Base-by-base conservation (phyloP, 805 yeast genomes). In the Crinitomyces ghanaensis region DNA sequence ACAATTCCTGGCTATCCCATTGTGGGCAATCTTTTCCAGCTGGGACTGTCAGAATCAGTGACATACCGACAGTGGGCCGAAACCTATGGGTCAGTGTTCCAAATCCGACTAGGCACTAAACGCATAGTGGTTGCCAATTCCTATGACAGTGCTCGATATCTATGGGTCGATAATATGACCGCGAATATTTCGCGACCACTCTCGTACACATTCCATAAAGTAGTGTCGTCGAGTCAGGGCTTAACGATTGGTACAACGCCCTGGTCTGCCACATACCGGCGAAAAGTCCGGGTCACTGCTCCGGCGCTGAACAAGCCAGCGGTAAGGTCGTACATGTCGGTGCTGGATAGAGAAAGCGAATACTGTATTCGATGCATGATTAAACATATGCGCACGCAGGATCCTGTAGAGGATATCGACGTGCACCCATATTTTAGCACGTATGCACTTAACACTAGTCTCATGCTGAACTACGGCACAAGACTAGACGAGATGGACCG, bases 151-250 rank as follows among this genome's bases (percentile, higher is more conserved):
- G 72, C 75, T 1, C 50, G 54, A 24, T 57, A 57, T 16, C 53
- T 80, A 3, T 77, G 81, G 80, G 51, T 66, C 18, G 53, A 52
- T 19, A 60, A 63, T 41, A 57, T 73, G 5, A 50, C 60, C 21
- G 68, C 74, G 3, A 70, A 70, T 39, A 75, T 72, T 44, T 79
- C 88, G 1, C 58, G 93, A 26, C 91, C 91, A 0, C 53, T 63
- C 14, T 59, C 68, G 34, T 70, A 70, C 51, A 77, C 85, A 1
- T 80, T 81, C 54, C 91, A 81, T 54, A 57, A 63, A 13, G 62
- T 78, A 14, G 56, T 54, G 60, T 78, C 27, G 65, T 78, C 44
- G 19, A 57, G 42, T 31, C 63, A 44, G 40, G 65, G 66, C 3
- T 54, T 57, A 26, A 62, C 66, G 1, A 60, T 61, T 24, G 66